Base-by-base conservation (phyloP, 805 yeast genomes). In the Candida cerambycidarum region DNA sequence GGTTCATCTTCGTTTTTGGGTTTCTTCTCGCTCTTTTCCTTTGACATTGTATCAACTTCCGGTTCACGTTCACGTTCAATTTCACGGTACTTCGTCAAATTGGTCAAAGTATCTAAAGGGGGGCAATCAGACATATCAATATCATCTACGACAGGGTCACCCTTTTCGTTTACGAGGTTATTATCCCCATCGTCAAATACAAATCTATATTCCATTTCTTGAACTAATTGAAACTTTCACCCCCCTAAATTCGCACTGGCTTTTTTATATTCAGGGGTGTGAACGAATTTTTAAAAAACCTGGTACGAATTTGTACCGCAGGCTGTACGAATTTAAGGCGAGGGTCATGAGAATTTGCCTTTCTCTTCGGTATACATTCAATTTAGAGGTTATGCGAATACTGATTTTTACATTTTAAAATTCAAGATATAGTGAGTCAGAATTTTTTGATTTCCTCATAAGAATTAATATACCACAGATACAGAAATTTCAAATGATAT, bases 141-240 rank as follows among this genome's bases (percentile, higher is more conserved):
- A 31, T 33, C 38, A 38, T 43, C 42, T 17, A 39, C 17, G 7
- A 39, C 34, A 12, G 34, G 41, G 4, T 44, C 38, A 17, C 47
- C 47, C 14, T 23, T 18, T 31, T 39, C 47, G 25, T 44, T 40
- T 12, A 44, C 43, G 29, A 39, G 42, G 23, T 39, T 34, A 28
- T 35, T 30, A 24, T 43, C 46, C 19, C 46, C 43, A 43, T 43
- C 40, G 18, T 43, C 41, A 34, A 32, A 43, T 24, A 39, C 41
- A 39, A 39, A 43, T 30, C 29, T 32, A 37, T 34, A 43, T 23
- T 38, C 46, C 38, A 32, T 43, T 38, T 38, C 41, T 29, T 29
- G n/a, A 38, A 21, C 33, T 33, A 33, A 21, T 33, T 12, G 38
- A 33, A 38, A 29, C 30, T 37, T 37, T 37, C 32, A 37, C 32